Evolutionary conservation across 2,329 filamentous ascomycete genomes (phyloP).

Genomic region (Fusarium brachygibbosum): DNA sequence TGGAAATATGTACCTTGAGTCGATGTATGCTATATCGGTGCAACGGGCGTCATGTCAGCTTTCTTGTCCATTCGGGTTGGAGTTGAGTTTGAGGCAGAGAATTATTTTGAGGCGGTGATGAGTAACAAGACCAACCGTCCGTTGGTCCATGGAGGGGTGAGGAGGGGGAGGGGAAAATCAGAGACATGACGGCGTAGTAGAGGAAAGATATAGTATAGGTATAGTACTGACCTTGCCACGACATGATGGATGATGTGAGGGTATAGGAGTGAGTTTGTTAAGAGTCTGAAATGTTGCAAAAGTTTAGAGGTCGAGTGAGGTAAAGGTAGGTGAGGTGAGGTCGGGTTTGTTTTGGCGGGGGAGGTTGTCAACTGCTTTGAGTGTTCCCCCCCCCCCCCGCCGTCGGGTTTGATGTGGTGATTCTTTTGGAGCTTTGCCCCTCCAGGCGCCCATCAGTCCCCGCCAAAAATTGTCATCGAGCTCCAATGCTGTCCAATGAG

Average conservation of each 20-base stretch:
- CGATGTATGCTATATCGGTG: conserved; percentile 61
- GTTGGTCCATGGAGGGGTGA: conserved; percentile 34
- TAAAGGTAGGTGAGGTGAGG: not conserved
- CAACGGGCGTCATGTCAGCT: conserved; percentile 33
- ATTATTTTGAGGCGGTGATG: conserved; percentile 47
- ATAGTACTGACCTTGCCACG: conserved; percentile 75
- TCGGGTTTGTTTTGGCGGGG: conserved; percentile 41
- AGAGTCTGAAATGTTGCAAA: conserved; percentile 32
- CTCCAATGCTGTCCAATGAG: conserved; percentile 32
- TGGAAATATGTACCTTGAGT: conserved; percentile 60
- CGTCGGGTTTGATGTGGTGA: conserved; percentile 37
- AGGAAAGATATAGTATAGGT: conserved; percentile 23
- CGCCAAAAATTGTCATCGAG: conserved; percentile 40
- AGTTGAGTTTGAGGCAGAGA: conserved; percentile 43
- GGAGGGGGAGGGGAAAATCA: conserved; percentile 29
- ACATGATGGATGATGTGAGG: conserved; percentile 65
- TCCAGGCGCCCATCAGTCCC: conserved; percentile 39
- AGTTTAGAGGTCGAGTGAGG: conserved; percentile 3
- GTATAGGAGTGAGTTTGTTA: conserved; percentile 23
- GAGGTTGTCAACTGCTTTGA: conserved; percentile 31
- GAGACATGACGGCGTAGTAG: conserved; percentile 3
- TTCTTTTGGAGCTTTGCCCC: conserved; percentile 45
- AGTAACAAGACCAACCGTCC: conserved; percentile 19
- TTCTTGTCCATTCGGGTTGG: conserved; percentile 13
- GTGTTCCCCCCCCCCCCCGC: not conserved